Evolutionary conservation across 352 stramenopile genomes (phyloP), one percentile per base, ranked within the genome.

Genomic region (Phytophthora agathidicida): DNA sequence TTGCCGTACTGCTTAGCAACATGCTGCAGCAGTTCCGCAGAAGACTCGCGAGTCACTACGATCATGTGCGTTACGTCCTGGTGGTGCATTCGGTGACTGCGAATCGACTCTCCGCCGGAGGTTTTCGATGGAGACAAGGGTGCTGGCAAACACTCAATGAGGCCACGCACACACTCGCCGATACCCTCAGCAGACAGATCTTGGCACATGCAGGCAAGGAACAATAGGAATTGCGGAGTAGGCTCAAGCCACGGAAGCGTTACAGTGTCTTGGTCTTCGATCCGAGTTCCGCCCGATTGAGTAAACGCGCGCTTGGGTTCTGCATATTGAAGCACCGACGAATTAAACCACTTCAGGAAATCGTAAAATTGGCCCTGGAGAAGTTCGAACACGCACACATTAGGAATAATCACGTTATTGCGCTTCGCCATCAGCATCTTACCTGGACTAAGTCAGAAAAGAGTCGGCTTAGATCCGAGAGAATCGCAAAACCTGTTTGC

Each of bases 331-430:
- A 91, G 48, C 38, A 87, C 55, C 0, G 77, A 67, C 5, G 48
- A 45, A 46, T 91, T 93, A 41, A 93, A 91, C 86, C 86, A 95
- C 51, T 87, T 86, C 2, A 95, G 50, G 39, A 92, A 93, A 33
- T 80, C 60, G 58, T 89, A 92, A 45, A 95, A 92, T 62, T 91
- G 80, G 4, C 63, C 75, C 74, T 88, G 39, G 20, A 52, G 30
- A 19, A 17, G 35, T 19, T 31, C 20, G 2, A 27, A 27, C 7
- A 26, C 24, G 9, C 24, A 47, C 17, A 44, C 10, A 52, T 24
- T 14, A 68, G 9, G 5, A 22, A 46, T 17, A 26, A 30, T 35
- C n/a, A n/a, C n/a, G n/a, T n/a, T n/a, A n/a, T n/a, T n/a, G n/a
- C n/a, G n/a, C n/a, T n/a, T n/a, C n/a, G n/a, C n/a, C n/a, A n/a